These are phyloP conservation scores for Penicillium psychrofluorescens DNA, from an alignment of 495 filamentous ascomycete species.

Conservation along the genomic window DNA sequence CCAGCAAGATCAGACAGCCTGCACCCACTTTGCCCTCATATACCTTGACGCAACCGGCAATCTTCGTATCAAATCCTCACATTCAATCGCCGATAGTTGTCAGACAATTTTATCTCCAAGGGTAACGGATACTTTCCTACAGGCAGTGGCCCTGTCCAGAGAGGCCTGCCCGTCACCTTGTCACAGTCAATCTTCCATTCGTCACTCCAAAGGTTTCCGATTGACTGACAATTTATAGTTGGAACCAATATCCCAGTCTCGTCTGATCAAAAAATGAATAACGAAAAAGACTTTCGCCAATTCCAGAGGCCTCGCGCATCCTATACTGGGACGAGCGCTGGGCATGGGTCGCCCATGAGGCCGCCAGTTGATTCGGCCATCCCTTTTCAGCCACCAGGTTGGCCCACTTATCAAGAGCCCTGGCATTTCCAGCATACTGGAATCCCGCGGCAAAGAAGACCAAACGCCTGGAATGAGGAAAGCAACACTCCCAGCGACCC, in stretches of 20 bases:
- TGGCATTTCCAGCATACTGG: constrained; percentile 1
- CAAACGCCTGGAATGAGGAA: constrained; percentile 17
- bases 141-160: constrained; percentile 27
- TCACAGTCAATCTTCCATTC: constrained; percentile 7
- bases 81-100: constrained; percentile 23
- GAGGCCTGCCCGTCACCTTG: constrained; percentile 4
- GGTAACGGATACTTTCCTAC: constrained; percentile 27
- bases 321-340: not conserved
- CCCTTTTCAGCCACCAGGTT: no score
- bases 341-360: not conserved
- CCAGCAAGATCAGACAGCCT: constrained; percentile 13
- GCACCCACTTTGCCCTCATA: constrained; percentile 31
- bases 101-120: constrained; percentile 28
- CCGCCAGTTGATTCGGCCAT: no score
- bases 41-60: constrained; percentile 31
- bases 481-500: constrained; percentile 23
- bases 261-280: no score
- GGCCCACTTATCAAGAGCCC: not conserved
- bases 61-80: constrained; percentile 28
- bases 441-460: constrained; percentile 8
- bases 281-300: no score
- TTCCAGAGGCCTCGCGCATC: not conserved
- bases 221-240: not conserved
- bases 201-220: not conserved
- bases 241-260: no score